Evolutionary conservation across 2,329 filamentous ascomycete genomes (phyloP).

Genomic region (Chrysosporium keratinophilum): DNA sequence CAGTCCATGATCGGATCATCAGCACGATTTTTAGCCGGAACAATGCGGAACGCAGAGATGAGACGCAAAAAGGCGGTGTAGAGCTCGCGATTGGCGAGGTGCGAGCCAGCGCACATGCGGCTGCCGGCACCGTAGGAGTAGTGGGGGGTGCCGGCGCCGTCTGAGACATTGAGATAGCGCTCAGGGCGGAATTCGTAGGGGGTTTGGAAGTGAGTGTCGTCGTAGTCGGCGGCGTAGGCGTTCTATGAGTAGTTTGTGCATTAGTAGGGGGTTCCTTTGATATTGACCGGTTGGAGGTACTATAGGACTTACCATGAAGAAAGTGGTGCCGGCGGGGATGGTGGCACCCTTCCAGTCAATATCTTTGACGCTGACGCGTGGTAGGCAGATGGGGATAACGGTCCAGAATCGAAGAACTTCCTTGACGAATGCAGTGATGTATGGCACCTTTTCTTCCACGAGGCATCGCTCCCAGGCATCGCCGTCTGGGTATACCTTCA

Average conservation of each 20-base stretch:
- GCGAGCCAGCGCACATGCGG: conserved; percentile 54
- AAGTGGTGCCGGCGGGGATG: conserved; percentile 66
- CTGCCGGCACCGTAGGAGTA: conserved; percentile 54
- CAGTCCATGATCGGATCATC: conserved; percentile 48
- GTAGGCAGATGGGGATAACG: conserved; percentile 69
- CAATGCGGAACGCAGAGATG: conserved; percentile 49
- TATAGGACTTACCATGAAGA: conserved; percentile 61
- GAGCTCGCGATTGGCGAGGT: conserved; percentile 54
- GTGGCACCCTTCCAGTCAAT: conserved; percentile 56
- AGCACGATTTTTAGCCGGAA: conserved; percentile 36
- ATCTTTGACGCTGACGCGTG: conserved; percentile 60
- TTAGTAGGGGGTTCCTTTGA: neutral
- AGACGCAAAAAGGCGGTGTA: conserved; percentile 52
- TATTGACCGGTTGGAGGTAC: neutral
- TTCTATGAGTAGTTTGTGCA: conserved; percentile 48
- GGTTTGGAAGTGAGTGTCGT: conserved; percentile 55
- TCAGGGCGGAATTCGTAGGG: conserved; percentile 58
- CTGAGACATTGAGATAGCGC: conserved; percentile 51
- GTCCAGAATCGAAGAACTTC: conserved; percentile 70
- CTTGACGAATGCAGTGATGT: conserved; percentile 67
- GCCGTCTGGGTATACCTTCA: conserved; percentile 58
- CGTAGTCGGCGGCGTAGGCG: conserved; percentile 65
- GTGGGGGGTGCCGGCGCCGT: conserved; percentile 47
- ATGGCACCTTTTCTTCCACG: conserved; percentile 63
- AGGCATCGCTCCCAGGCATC: conserved; percentile 68